These are phyloP conservation scores for Sporothrix variecibatus DNA, from an alignment of 2,329 filamentous ascomycete species.

Conservation along the genomic window DNA sequence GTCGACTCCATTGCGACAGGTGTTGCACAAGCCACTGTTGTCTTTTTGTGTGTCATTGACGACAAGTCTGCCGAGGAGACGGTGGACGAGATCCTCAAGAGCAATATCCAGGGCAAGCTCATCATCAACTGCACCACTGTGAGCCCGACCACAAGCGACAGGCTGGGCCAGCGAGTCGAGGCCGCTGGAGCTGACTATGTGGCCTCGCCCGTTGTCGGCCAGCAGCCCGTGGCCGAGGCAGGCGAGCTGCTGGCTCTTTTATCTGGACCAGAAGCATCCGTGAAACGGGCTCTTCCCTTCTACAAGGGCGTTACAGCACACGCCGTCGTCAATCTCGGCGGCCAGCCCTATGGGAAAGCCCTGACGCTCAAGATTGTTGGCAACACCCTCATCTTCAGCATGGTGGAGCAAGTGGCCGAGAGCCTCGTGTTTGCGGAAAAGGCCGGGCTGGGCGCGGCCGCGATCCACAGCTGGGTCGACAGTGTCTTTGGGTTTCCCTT, in stretches of 20 bases:
- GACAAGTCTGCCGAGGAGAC: background rate
- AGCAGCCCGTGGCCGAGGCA: background rate
- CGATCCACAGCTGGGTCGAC: background rate
- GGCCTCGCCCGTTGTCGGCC: background rate
- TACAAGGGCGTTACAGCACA: background rate
- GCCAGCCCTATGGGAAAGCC: background rate
- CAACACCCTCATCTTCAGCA: conserved; percentile 4
- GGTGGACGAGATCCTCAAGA: background rate
- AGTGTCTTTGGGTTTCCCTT: conserved; percentile 2
- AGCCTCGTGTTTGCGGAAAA: background rate
- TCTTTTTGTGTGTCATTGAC: conserved; percentile 10
- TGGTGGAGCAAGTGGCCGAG: background rate
- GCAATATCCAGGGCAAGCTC: background rate
- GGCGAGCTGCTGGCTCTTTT: background rate
- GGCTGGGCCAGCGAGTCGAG: background rate
- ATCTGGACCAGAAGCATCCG: background rate
- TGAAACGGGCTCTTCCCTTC: background rate
- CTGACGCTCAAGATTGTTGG: conserved; percentile 9
- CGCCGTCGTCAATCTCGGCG: background rate
- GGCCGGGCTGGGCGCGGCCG: background rate
- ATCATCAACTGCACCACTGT: conserved; percentile 4
- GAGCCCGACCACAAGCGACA: background rate
- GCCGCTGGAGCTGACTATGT: background rate
- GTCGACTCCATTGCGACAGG: background rate
- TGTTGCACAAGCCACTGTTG: background rate